phyloP scores from a whole-genome alignment of 306 rosid genomes.

The Nissolia schottii region DNA sequence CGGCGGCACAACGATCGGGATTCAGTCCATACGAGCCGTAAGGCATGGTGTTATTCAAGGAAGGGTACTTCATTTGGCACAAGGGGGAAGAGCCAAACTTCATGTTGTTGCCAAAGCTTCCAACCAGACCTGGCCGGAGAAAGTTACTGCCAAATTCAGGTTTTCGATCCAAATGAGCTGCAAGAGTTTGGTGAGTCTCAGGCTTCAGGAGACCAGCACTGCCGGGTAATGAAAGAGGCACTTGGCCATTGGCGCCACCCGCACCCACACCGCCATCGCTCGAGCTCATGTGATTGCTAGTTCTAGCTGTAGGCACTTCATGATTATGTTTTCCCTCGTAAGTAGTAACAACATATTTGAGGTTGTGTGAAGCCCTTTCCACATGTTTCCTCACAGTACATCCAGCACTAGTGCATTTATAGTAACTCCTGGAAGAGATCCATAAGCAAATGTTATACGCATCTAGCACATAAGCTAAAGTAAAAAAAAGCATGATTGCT shows the following conservation, averaged over 20 bases:
- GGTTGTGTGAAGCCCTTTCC: slow-evolving; percentile 82
- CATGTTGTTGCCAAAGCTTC: slow-evolving; percentile 45
- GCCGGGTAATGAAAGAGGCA: slow-evolving; percentile 35
- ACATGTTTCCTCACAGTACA: slow-evolving; percentile 86
- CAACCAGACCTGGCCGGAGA: slow-evolving; percentile 41
- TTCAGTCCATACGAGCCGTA: slow-evolving; percentile 46
- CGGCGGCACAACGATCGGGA: slow-evolving; percentile 28
- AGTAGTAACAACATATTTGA: slow-evolving; percentile 68
- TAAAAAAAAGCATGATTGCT: background rate
- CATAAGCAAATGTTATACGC: background rate
- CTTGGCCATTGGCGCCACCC: slow-evolving; percentile 37
- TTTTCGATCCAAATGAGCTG: slow-evolving; percentile 59
- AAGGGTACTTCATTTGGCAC: slow-evolving; percentile 56
- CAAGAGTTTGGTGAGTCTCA: slow-evolving; percentile 48
- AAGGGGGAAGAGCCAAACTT: slow-evolving; percentile 55
- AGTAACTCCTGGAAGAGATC: slow-evolving; percentile 71
- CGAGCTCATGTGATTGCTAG: slow-evolving; percentile 48
- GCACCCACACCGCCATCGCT: slow-evolving; percentile 29
- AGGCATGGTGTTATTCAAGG: slow-evolving; percentile 42
- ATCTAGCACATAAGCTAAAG: background rate
- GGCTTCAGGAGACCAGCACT: slow-evolving; percentile 29
- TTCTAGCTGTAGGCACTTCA: slow-evolving; percentile 77
- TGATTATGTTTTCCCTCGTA: slow-evolving; percentile 93
- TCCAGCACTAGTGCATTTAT: slow-evolving; percentile 89
- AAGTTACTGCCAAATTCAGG: slow-evolving; percentile 51